Evolutionary conservation across 169 alveolate species (phyloP).

Genomic region (Cryptosporidium sp.): DNA sequence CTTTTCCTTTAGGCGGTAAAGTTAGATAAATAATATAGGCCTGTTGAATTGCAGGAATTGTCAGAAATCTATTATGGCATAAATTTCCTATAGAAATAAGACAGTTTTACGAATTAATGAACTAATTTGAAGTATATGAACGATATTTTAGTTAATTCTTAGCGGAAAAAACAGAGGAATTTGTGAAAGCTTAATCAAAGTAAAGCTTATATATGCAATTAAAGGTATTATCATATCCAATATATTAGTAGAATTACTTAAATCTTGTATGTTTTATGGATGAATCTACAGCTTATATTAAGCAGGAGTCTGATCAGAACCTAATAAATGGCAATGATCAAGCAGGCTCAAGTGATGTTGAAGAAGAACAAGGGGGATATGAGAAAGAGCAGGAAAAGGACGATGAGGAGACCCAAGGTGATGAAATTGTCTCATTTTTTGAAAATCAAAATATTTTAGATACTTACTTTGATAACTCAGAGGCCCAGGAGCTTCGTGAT

Average conservation of each 20-base stretch:
- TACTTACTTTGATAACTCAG: constrained; percentile 25
- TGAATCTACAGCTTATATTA: not conserved
- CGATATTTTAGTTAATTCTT: not conserved
- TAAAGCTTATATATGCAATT: not conserved
- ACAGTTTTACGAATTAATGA: not conserved
- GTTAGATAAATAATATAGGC: not conserved
- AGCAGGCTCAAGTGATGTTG: not conserved
- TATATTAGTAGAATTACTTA: not conserved
- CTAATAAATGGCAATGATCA: not conserved
- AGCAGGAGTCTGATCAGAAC: not conserved
- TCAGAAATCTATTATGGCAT: not conserved
- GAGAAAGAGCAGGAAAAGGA: not conserved
- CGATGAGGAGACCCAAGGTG: not conserved
- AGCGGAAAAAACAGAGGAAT: not conserved
- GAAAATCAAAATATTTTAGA: constrained; percentile 59
- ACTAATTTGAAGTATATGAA: not conserved
- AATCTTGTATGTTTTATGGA: not conserved
- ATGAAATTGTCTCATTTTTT: constrained; percentile 29
- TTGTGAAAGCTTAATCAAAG: not conserved
- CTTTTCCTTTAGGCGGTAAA: not conserved
- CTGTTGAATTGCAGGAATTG: not conserved
- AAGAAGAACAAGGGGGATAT: not conserved
- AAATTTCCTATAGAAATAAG: not conserved
- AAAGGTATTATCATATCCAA: not conserved
- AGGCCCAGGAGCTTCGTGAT: constrained; percentile 48